Evolutionary conservation across 1,139 yeast genomes (phyloP).

Genomic region (Taiozyma sp.): DNA sequence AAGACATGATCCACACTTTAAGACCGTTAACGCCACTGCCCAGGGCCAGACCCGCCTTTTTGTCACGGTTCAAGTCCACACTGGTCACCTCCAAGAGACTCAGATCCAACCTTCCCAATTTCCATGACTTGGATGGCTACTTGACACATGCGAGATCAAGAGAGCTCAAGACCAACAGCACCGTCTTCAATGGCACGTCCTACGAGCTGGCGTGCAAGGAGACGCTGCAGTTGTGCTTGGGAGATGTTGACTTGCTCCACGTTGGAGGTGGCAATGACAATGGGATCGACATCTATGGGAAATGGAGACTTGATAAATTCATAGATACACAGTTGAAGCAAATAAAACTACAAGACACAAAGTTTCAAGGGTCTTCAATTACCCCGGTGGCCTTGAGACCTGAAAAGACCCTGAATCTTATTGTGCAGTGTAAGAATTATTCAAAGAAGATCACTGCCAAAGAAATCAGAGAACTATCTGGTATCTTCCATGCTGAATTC

Average conservation of each 20-base stretch:
- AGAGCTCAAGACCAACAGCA: constrained; percentile 33
- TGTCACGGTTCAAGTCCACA: background rate
- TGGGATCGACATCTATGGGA: constrained; percentile 66
- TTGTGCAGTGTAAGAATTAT: constrained; percentile 59
- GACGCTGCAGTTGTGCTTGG: constrained; percentile 37
- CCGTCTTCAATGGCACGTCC: constrained; percentile 63
- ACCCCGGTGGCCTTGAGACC: constrained; percentile 26
- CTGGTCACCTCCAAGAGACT: background rate
- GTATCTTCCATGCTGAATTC: constrained; percentile 45
- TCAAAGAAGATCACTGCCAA: constrained; percentile 44
- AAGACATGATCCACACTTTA: no score
- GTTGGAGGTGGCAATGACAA: constrained; percentile 72
- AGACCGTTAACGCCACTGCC: background rate
- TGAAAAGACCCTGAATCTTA: constrained; percentile 24
- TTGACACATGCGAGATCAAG: constrained; percentile 27
- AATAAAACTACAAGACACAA: background rate
- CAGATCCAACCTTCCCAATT: background rate
- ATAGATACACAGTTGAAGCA: background rate
- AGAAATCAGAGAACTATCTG: constrained; percentile 54
- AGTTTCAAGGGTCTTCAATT: constrained; percentile 21
- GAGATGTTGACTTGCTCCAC: constrained; percentile 33
- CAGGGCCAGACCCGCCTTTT: background rate
- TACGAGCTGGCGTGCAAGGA: constrained; percentile 58
- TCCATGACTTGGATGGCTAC: constrained; percentile 25
- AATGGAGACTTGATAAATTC: constrained; percentile 43